Evolutionary conservation across 2,329 filamentous ascomycete species (phyloP), one percentile per base, ranked within the genome.

Genomic region (Epicoccum sorghinum): DNA sequence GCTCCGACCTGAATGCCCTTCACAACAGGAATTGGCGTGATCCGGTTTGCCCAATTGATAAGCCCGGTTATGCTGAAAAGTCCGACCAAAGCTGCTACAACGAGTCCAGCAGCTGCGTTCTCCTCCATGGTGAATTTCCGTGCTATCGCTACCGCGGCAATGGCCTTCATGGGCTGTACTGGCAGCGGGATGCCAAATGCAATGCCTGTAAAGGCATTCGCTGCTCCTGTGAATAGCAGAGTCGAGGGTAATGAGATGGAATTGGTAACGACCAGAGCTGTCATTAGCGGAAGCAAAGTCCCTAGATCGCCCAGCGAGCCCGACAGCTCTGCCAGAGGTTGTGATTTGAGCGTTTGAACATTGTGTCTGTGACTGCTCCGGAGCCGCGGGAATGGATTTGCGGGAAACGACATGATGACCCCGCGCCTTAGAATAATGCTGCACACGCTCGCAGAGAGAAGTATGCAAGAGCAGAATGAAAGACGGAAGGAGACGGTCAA

Each of bases 1-100:
- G 93, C 93, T 33, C 93, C 93, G 42, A 97, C 86, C 75, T 98
- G 95, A 61, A 98, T 97, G 27, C 93, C 93, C 71, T 96, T 96
- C 47, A 98, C 88, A 0, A 98, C 89, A 0, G 93, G 90, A 12
- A 93, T 85, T 0, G 93, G 93, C 7, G 96, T 89, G 12, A 87
- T 80, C n/a, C 80, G 77, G 7, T 89, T 87, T 46, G 91, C 86
- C 82, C 86, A 89, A 52, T 82, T 82, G 29, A 97, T 79, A n/a
- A 95, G 76, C 0, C 93, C 91, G 0, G 91, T 96, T 4, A 87
- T 70, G 67, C 89, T 93, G 71, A 97, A 86, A 1, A 96, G 6
- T 7, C 93, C 81, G 7, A 97, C 88, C 22, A 88, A 83, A 6
- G 78, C 78, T 2, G 87, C 87, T 30, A 96, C 92, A 53, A 91